Evolutionary conservation across 179 eudicot genomes (phyloP).

Genomic region (Silene coronaria): DNA sequence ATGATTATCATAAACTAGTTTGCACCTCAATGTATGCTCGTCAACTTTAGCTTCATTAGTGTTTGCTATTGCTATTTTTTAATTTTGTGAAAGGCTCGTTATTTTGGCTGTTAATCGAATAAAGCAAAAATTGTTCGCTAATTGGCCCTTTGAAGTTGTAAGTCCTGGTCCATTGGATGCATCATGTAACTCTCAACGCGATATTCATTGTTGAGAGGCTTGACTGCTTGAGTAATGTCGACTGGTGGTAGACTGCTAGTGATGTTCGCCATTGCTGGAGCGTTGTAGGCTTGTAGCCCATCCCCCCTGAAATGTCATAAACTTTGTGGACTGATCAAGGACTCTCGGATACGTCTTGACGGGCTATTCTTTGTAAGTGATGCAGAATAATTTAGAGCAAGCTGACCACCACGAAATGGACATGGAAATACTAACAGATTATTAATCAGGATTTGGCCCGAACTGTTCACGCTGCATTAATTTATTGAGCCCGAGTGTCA

Average conservation of each 20-base stretch:
- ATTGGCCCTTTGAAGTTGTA: not conserved
- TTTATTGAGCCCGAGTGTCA: too few species aligned
- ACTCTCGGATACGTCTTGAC: not conserved
- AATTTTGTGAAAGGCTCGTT: not conserved
- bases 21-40: slow-evolving; percentile 3
- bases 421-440: too few species aligned
- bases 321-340: not conserved
- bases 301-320: not conserved
- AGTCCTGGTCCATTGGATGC: not conserved
- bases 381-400: too few species aligned
- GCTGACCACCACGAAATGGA: too few species aligned
- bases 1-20: not conserved
- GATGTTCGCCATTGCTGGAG: too few species aligned
- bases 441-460: too few species aligned
- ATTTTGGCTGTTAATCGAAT: not conserved
- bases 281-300: not conserved
- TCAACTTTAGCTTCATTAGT: not conserved
- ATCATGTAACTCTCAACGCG: not conserved
- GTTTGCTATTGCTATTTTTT: not conserved
- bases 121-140: not conserved
- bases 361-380: not conserved
- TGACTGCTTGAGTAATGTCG: too few species aligned
- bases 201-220: not conserved
- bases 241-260: too few species aligned
- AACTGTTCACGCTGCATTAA: too few species aligned